Conservation (phyloP, 768 basidiomycete genomes). For the Leccinum variicolor region DNA sequence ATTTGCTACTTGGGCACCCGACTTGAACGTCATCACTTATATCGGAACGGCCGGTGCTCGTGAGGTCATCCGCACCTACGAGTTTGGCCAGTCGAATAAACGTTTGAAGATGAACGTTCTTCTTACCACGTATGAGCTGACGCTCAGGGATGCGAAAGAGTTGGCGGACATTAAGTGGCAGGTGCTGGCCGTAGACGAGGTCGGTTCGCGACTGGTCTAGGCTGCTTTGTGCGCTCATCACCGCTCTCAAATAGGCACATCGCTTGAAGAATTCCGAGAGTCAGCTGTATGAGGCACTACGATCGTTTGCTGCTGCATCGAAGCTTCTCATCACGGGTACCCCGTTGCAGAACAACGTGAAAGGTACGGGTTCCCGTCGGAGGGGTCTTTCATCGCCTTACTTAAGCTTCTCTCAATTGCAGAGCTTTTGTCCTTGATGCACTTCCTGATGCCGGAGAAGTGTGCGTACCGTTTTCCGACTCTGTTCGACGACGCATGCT, state of each 20-base stretch:
- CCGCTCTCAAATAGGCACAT: constrained; percentile 63
- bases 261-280: constrained; percentile 97
- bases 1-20: constrained; percentile 93
- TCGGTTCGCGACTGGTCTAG: constrained; percentile 29
- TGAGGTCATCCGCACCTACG: constrained; percentile 87
- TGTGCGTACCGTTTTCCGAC: constrained; percentile 50
- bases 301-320: constrained; percentile 83
- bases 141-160: constrained; percentile 85
- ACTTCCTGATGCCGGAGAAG: constrained; percentile 98
- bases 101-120: constrained; percentile 96
- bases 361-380: constrained; percentile 52
- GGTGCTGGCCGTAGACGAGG: constrained; percentile 93
- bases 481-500: not conserved
- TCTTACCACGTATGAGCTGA: constrained; percentile 95
- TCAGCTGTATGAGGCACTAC: constrained; percentile 92
- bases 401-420: constrained; percentile 10
- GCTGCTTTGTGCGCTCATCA: constrained; percentile 13
- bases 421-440: constrained; percentile 97
- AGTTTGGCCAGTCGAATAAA: constrained; percentile 87
- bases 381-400: not conserved
- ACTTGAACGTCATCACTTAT: constrained; percentile 95
- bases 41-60: constrained; percentile 87
- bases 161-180: constrained; percentile 97
- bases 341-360: constrained; percentile 98
- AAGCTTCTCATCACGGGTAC: constrained; percentile 98